Percentiles rank a stretch among this genome's conserved stretches.
Evolutionary conservation across 805 yeast species (phyloP).

Genomic region (Ogataea kodamae): DNA sequence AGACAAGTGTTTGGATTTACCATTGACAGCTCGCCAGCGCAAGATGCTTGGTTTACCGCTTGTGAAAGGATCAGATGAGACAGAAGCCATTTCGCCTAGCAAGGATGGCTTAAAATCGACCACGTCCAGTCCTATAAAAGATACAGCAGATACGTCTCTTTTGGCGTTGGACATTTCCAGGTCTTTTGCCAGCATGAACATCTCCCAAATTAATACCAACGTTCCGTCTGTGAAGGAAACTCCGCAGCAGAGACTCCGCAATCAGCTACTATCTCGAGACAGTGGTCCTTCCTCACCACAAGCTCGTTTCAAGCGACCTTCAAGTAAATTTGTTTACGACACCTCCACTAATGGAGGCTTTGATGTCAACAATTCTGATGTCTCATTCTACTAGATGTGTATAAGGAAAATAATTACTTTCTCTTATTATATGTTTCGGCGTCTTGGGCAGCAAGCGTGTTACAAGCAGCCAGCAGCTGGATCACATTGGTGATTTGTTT

Average conservation of each 20-base stretch:
- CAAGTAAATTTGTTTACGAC: conserved; percentile 22
- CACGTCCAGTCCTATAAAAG: conserved; percentile 7
- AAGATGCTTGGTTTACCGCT: conserved; percentile 41
- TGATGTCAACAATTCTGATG: conserved; percentile 15
- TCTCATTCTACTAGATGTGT: conserved; percentile 17
- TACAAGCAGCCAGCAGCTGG: conserved; percentile 83
- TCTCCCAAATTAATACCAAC: conserved; percentile 13
- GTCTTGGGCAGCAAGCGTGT: conserved; percentile 74
- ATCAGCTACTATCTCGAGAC: conserved; percentile 7
- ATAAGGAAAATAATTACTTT: conserved; percentile 1
- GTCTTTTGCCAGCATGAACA: conserved; percentile 30
- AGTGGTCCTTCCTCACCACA: conserved; percentile 8
- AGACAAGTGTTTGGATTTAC: conserved; percentile 51
- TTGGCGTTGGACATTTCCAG: conserved; percentile 26
- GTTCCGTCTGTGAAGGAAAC: background rate
- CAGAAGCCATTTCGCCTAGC: conserved; percentile 6
- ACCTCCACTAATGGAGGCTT: conserved; percentile 15
- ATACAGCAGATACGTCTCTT: conserved; percentile 19
- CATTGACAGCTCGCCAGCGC: conserved; percentile 45
- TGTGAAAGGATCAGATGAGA: conserved; percentile 5
- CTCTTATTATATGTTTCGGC: conserved; percentile 41
- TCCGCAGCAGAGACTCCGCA: conserved; percentile 11
- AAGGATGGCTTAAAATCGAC: background rate
- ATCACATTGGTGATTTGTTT: conserved; percentile 88
- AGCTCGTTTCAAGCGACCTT: conserved; percentile 15